Evolutionary conservation across 2,329 filamentous ascomycete genomes (phyloP).

Genomic region (Mycosphaerella sp.): DNA sequence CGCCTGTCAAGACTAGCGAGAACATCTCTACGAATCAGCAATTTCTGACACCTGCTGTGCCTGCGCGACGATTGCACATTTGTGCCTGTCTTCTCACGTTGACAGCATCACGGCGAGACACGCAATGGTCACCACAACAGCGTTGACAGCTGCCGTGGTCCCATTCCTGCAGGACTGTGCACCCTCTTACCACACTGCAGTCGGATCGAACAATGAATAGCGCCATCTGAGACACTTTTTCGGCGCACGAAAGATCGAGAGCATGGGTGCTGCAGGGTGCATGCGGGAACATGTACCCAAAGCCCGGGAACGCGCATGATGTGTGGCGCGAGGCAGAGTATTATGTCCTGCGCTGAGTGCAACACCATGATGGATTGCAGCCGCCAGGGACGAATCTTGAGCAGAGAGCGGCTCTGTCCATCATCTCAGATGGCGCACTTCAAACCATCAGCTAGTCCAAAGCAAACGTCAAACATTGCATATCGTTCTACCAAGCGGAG

Average conservation of each 20-base stretch:
- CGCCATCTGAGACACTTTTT: conserved; percentile 23
- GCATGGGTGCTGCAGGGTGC: conserved; percentile 14
- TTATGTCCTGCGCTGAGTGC: conserved; percentile 7
- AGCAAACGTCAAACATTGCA: conserved; percentile 23
- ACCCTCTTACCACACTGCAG: conserved; percentile 12
- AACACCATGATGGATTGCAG: conserved; percentile 14
- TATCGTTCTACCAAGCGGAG: conserved; percentile 14
- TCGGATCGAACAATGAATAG: conserved; percentile 22
- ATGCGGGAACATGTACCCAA: conserved; percentile 12
- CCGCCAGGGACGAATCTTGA: conserved; percentile 10
- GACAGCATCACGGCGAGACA: conserved; percentile 21
- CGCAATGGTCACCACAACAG: conserved; percentile 21
- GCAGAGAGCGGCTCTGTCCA: conserved; percentile 1
- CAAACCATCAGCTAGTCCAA: conserved; percentile 4
- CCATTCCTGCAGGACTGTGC: conserved; percentile 17
- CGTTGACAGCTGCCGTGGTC: conserved; percentile 21
- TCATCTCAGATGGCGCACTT: background rate
- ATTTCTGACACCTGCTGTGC: conserved; percentile 5
- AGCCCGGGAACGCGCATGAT: conserved; percentile 13
- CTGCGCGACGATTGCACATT: conserved; percentile 7
- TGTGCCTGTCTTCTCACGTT: conserved; percentile 24
- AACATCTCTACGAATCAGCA: conserved; percentile 3
- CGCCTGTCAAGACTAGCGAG: conserved; percentile 10
- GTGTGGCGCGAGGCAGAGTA: conserved; percentile 16
- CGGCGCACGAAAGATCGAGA: conserved; percentile 20